Evolutionary conservation across 1,139 yeast genomes (phyloP), one percentile per base, ranked within the genome.

Genomic region (Neolecta irregularis): DNA sequence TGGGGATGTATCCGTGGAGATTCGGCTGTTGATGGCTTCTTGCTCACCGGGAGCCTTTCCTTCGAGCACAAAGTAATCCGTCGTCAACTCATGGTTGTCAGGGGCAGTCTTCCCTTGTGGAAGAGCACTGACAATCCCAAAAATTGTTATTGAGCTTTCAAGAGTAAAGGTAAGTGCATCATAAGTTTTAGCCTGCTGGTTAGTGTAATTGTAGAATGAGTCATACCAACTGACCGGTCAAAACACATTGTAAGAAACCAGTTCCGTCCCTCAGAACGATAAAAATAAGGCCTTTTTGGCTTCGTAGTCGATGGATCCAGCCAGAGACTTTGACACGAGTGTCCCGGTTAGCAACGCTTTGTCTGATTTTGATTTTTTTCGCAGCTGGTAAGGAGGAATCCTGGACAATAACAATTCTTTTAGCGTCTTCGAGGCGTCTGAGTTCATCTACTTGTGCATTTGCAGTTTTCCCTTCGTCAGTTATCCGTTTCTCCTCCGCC

Each of bases 71-170:
- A 81, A 91, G 62, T 67, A 88, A 58, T 88, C 98, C 38, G 77
- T 95, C 46, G 69, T 67, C 50, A 91, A 69, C 61, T 91, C 99
- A 46, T 88, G 93, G 41, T 94, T 94, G 44, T 96, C 98, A 41
- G 96, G 95, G 5, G 98, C 99, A 47, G 77, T 66, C 58, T 91
- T 85, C 46, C 98, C 98, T 55, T 83, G 95, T 38, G 96, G 96
- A 35, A 91, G 67, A 51, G 76, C 72, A 55, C 70, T 68, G 44
- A 91, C 65, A 22, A 69, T 69, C 57, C 99, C 99, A 55, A 69
- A 78, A 42, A 91, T 61, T 26, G 74, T 56, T 25, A 91, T 66
- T 16, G 94, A 75, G 13, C 93, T 69, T 61, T 91, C 99, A 44
- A 85, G 62, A 17, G 98, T 85, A 53, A 91, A 68, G 43, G 77